These are phyloP conservation scores for Phytophthora megakarya DNA, from an alignment of 352 stramenopile genomes.

Conservation along the genomic window DNA sequence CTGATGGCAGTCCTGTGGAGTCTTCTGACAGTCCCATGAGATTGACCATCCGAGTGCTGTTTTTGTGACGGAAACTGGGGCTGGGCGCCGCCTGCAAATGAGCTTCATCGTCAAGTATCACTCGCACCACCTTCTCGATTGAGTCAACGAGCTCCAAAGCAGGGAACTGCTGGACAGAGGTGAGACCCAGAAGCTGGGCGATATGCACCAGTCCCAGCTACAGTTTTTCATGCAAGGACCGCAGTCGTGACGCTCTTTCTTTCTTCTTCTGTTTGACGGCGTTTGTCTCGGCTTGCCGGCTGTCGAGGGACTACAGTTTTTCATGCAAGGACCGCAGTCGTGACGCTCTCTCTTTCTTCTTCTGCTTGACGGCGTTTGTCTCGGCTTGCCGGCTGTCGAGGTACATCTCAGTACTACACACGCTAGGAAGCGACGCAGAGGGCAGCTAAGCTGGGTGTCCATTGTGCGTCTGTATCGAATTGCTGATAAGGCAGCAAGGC, in stretches of 20 bases:
- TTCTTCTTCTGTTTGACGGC: conserved; percentile 71
- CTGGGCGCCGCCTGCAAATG: conserved; percentile 55
- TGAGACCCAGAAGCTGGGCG: conserved; percentile 72
- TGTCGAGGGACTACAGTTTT: conserved; percentile 75
- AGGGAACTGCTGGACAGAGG: conserved; percentile 46
- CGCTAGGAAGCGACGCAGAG: too few relatives aligned
- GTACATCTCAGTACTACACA: too few relatives aligned
- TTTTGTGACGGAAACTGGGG: conserved; percentile 69
- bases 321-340: conserved; percentile 64
- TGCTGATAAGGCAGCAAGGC: conserved; percentile 84
- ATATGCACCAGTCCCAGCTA: conserved; percentile 79
- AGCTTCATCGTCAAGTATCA: conserved; percentile 76
- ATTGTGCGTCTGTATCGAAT: too few relatives aligned
- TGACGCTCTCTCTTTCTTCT: conserved; percentile 61
- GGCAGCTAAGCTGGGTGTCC: too few relatives aligned
- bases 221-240: conserved; percentile 70
- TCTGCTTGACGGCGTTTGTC: conserved; percentile 50
- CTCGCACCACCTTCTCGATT: conserved; percentile 78
- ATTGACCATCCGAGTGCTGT: conserved; percentile 60
- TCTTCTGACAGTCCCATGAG: conserved; percentile 34
- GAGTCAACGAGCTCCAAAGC: conserved; percentile 69
- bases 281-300: conserved; percentile 57
- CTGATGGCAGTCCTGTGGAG: conserved; percentile 32
- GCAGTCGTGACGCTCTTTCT: conserved; percentile 59
- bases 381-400: conserved; percentile 71